These are phyloP conservation scores for Hypoxylon fragiforme DNA, from an alignment of 495 filamentous ascomycete species.

Conservation along the genomic window DNA sequence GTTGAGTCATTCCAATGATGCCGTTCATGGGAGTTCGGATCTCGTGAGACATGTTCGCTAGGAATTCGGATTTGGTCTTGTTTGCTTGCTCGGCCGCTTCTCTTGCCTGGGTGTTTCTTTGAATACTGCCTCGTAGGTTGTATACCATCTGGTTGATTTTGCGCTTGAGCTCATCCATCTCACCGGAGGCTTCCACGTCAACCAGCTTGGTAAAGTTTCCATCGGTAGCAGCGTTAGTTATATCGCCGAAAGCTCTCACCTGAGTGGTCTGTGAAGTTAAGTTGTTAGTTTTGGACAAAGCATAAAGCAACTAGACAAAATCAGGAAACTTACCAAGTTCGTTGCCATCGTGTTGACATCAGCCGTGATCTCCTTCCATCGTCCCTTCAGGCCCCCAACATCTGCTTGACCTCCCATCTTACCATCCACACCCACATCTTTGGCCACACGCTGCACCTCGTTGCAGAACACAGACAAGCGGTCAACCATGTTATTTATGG, in stretches of 20 bases:
- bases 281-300: constrained; percentile 7
- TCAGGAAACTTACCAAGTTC: constrained; percentile 62
- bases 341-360: constrained; percentile 99
- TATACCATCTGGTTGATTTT: constrained; percentile 99
- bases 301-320: neutral
- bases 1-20: constrained; percentile 93
- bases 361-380: constrained; percentile 98
- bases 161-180: constrained; percentile 98
- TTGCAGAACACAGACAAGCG: constrained; percentile 95
- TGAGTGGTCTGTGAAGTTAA: constrained; percentile 69
- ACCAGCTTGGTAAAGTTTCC: constrained; percentile 97
- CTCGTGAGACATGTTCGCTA: constrained; percentile 99
- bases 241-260: constrained; percentile 96
- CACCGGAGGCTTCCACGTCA: constrained; percentile 96
- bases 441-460: constrained; percentile 92
- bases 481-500: constrained; percentile 99
- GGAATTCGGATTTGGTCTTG: constrained; percentile 97
- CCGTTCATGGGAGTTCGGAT: constrained; percentile 93
- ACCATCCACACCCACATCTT: constrained; percentile 96
- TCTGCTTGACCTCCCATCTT: constrained; percentile 99
- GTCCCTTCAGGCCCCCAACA: constrained; percentile 87
- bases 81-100: constrained; percentile 97
- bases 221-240: constrained; percentile 94
- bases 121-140: constrained; percentile 93
- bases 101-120: constrained; percentile 94